Evolutionary conservation across 306 rosid species (phyloP), one percentile per base, ranked within the genome.

Genomic region (Vicia villosa): DNA sequence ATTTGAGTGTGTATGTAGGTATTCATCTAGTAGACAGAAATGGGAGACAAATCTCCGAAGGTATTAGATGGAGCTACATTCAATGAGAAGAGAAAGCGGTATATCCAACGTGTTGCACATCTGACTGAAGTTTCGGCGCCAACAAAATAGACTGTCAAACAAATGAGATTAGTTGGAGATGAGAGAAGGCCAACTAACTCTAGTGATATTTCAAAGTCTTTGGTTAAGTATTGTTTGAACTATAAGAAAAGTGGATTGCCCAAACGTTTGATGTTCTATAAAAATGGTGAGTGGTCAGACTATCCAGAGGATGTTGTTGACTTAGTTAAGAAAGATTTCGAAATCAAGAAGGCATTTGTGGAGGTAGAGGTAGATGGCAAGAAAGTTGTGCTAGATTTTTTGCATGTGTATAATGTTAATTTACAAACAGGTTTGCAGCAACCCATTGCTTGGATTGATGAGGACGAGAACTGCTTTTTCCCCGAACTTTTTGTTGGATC

Each of bases 331-430:
- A 26, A 26, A 26, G 30, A 2, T 26, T 26, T 26, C 4, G 82
- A 80, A 66, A 78, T 54, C 1, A 92, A 86, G 85, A 92, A 86
- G 82, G 81, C 84, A 61, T 26, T 84, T 19, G 56, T 85, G 63
- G 91, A 89, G 73, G 72, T 92, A 20, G 83, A 84, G 77, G 80
- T 79, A 28, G 79, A 87, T 78, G 91, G 83, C 49, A 52, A 50
- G 74, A 74, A 51, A 52, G 74, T 79, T 73, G 63, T 89, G 72
- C 80, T 92, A 2, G 91, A 92, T 77, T 92, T 92, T 79, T 57
- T 87, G 72, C 96, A 86, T 47, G 85, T 92, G 98, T 80, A 70
- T 22, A 82, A 64, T 30, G 47, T 92, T 84, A 86, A 92, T 80
- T 46, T 89, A 81, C 62, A 83, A 75, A 79, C 92, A 10, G 95